These are phyloP conservation scores for Aspergillus sclerotialis DNA, from an alignment of 2,329 filamentous ascomycete species.

Conservation along the genomic window DNA sequence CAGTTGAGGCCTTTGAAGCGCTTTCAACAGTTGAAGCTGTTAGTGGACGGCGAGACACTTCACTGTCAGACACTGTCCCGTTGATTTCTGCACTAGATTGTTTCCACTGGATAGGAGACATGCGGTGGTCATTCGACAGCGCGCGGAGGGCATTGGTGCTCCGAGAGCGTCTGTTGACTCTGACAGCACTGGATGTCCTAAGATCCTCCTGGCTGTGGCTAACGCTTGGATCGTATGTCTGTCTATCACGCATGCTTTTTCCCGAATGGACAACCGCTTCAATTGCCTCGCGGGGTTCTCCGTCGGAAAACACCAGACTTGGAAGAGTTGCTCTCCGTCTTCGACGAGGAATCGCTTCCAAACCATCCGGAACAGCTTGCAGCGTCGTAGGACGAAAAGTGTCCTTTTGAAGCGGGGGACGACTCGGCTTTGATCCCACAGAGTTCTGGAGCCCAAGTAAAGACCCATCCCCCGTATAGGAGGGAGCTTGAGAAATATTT, in stretches of 20 bases:
- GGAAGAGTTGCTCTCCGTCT: constrained; percentile 38
- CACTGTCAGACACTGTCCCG: constrained; percentile 22
- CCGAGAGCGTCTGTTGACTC: constrained; percentile 36
- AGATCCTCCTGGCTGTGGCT: constrained; percentile 12
- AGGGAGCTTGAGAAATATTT: constrained; percentile 14
- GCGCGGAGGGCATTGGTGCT: constrained; percentile 37
- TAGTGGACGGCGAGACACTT: constrained; percentile 15
- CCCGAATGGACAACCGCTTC: constrained; percentile 17
- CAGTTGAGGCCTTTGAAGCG: background rate
- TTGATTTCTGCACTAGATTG: constrained; percentile 35
- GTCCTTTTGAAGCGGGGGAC: constrained; percentile 16
- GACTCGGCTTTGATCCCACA: constrained; percentile 11
- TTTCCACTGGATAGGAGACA: constrained; percentile 36
- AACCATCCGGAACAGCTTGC: constrained; percentile 13
- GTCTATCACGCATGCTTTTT: constrained; percentile 4
- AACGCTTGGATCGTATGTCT: too few species aligned
- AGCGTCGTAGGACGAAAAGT: constrained; percentile 13
- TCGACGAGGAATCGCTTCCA: constrained; percentile 15
- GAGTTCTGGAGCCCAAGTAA: constrained; percentile 6
- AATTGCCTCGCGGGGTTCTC: constrained; percentile 27
- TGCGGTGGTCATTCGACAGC: constrained; percentile 26
- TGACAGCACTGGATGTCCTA: constrained; percentile 15
- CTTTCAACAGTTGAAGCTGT: constrained; percentile 10
- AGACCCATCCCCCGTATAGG: too few species aligned
- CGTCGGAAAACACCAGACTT: constrained; percentile 37